A percentile compares a stretch with the other conserved stretches of the same genome.
Evolutionary conservation across 495 filamentous ascomycete genomes (phyloP).

Genomic region (Neurospora sp.): DNA sequence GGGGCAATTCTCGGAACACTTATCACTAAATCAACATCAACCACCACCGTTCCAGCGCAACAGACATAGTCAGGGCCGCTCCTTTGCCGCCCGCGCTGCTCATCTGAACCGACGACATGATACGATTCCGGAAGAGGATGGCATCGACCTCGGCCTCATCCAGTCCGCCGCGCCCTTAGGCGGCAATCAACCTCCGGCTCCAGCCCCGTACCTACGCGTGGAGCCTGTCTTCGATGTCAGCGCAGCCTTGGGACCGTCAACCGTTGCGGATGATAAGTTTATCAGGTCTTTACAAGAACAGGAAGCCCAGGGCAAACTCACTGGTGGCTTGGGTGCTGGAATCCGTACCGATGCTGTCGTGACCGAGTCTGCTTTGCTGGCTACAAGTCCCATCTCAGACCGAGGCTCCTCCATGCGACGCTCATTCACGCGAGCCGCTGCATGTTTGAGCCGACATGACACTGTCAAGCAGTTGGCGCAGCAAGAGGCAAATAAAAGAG

Average conservation of each 20-base stretch:
- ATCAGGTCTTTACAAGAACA: constrained; percentile 29
- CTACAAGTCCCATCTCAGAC: constrained; percentile 22
- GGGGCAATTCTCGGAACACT: constrained; percentile 3
- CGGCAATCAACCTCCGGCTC: constrained; percentile 4
- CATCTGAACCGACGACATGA: constrained; percentile 19
- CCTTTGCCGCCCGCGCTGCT: constrained; percentile 2
- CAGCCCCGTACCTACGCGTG: constrained; percentile 5
- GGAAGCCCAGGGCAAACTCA: constrained; percentile 37
- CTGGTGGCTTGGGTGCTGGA: constrained; percentile 40
- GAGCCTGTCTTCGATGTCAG: constrained; percentile 28
- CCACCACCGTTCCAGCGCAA: constrained; percentile 1
- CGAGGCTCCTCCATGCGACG: constrained; percentile 21
- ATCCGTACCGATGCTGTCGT: constrained; percentile 28
- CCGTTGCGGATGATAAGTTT: constrained; percentile 28
- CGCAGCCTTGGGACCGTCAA: constrained; percentile 27
- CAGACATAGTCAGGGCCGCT: constrained; percentile 6
- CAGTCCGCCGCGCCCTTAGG: constrained; percentile 24
- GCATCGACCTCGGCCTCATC: constrained; percentile 31
- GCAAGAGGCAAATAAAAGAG: constrained; percentile 40
- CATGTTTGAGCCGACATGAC: constrained; percentile 16
- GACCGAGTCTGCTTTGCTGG: constrained; percentile 31
- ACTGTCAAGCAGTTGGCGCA: constrained; percentile 37
- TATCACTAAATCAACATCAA: neutral
- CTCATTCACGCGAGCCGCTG: constrained; percentile 24
- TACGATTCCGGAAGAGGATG: constrained; percentile 34